These are phyloP conservation scores for Trichoderma breve DNA, from an alignment of 2,329 filamentous ascomycete species.

Conservation along the genomic window DNA sequence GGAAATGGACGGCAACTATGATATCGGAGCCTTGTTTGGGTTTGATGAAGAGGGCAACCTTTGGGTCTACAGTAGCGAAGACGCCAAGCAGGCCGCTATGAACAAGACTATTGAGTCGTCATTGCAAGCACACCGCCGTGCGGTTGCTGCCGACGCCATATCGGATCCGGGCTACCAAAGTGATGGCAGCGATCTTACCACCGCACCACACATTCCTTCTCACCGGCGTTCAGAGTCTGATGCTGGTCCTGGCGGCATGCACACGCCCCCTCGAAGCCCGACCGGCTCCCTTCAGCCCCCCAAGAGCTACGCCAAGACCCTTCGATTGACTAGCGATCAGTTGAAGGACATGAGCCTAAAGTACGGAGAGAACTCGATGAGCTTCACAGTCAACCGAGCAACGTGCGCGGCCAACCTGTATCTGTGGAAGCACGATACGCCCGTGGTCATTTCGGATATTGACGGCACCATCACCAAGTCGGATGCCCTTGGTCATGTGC, in stretches of 20 bases:
- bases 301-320: constrained; percentile 92
- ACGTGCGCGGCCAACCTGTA: constrained; percentile 93
- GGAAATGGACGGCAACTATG: constrained; percentile 90
- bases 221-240: constrained; percentile 69
- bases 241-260: constrained; percentile 51
- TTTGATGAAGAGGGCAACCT: constrained; percentile 94
- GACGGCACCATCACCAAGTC: constrained; percentile 99
- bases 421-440: constrained; percentile 85
- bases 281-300: constrained; percentile 65
- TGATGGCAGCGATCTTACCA: constrained; percentile 68
- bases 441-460: constrained; percentile 97
- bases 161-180: constrained; percentile 96
- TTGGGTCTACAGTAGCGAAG: constrained; percentile 99
- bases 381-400: constrained; percentile 92
- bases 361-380: constrained; percentile 86
- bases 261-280: constrained; percentile 68
- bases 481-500: constrained; percentile 86
- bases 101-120: constrained; percentile 58
- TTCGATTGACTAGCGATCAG: constrained; percentile 92
- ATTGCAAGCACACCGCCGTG: constrained; percentile 44
- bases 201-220: constrained; percentile 43
- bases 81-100: constrained; percentile 86
- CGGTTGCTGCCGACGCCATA: constrained; percentile 70
- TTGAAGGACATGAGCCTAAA: constrained; percentile 81
- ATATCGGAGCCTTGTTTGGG: constrained; percentile 91